Conservation (phyloP, 2,329 filamentous ascomycete genomes). For the Verticillium isaacii region DNA sequence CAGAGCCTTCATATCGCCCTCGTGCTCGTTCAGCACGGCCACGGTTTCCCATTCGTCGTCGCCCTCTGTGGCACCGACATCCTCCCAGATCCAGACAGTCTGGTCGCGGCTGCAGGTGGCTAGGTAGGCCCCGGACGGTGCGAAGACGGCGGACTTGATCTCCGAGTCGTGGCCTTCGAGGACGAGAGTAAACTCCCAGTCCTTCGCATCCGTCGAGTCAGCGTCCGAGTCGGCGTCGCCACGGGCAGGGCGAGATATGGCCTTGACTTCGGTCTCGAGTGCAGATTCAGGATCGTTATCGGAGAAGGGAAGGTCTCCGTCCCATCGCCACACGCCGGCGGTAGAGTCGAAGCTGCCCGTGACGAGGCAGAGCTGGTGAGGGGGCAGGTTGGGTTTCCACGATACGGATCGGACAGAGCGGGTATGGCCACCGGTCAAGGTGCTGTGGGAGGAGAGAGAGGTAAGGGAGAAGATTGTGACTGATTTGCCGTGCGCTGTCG, state of each 20-base stretch:
- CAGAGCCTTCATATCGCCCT: constrained; percentile 91
- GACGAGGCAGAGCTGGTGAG: constrained; percentile 69
- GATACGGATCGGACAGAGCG: constrained; percentile 80
- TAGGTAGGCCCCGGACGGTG: constrained; percentile 68
- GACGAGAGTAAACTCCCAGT: constrained; percentile 90
- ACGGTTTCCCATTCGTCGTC: constrained; percentile 97
- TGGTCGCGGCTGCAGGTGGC: constrained; percentile 93
- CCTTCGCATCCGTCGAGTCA: constrained; percentile 48
- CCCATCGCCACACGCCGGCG: constrained; percentile 76
- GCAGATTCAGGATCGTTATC: constrained; percentile 32
- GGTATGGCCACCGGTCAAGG: constrained; percentile 81
- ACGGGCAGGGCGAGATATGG: not conserved
- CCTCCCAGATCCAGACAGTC: constrained; percentile 98
- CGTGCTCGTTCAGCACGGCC: constrained; percentile 89
- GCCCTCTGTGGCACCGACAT: constrained; percentile 65
- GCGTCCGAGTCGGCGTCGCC: not conserved
- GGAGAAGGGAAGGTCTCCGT: constrained; percentile 33
- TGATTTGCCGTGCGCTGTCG: constrained; percentile 81
- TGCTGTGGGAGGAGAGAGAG: constrained; percentile 73
- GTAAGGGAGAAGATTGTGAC: constrained; percentile 86
- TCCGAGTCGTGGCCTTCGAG: constrained; percentile 95
- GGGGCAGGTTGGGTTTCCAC: constrained; percentile 68
- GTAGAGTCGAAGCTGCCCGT: constrained; percentile 93
- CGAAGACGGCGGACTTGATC: constrained; percentile 76
- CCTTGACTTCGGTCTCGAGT: constrained; percentile 38